Evolutionary conservation across 352 stramenopile genomes (phyloP), one percentile per base, ranked within the genome.

Genomic region (Globisporangium abappressorium): DNA sequence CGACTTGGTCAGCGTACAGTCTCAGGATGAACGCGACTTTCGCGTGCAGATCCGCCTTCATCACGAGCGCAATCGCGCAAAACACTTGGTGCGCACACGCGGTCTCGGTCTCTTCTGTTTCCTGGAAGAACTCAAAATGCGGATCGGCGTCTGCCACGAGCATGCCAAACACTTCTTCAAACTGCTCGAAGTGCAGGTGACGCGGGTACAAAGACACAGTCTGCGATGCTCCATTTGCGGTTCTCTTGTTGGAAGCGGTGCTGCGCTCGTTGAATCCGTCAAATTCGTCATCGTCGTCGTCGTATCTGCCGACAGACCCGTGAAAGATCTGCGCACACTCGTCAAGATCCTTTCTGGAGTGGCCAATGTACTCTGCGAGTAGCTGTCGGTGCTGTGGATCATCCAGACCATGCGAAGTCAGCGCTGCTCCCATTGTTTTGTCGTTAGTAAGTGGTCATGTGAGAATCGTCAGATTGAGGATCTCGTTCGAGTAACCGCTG

Each of bases 101-200:
- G 2, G 65, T 75, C 57, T 75, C 69, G 24, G 46, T 11, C 20
- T 72, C 69, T 20, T 64, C 56, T 57, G 70, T 12, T 67, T 75
- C 26, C 41, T 82, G 69, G 71, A 92, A 92, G 59, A 90, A 90
- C 36, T 62, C 70, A 41, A 91, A 94, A 62, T 92, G 85, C 5
- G 81, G 85, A 38, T 87, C 76, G 0, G 76, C 70, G 56, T 94
- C 84, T 0, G 77, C 66, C 53, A 94, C 71, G 3, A 94, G 76
- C 78, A 92, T 82, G 14, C 84, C 85, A 54, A 92, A 92, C 2
- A 94, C 70, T 46, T 94, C 85, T 51, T 92, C 82, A 68, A 94
- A 94, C 36, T 89, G 76, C 14, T 58, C 14, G 7, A 76, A 69
- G 22, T 74, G 69, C 36, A 94, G 66, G 57, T 80, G 75, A 9